Evolutionary conservation across 306 rosid genomes (phyloP).

Genomic region (Gynostemma pentaphyllum): DNA sequence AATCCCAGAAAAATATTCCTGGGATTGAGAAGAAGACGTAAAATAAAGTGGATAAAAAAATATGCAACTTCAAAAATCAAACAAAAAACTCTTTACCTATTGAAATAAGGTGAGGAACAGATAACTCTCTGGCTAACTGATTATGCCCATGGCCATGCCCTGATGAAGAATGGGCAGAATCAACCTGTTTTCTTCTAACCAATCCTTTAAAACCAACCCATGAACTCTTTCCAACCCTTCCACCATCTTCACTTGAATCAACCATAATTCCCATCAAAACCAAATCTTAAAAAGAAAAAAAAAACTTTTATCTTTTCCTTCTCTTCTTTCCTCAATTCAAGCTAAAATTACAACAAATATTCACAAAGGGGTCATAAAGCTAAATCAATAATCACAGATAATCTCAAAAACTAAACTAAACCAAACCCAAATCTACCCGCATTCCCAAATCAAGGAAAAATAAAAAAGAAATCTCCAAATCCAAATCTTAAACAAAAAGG

Average conservation of each 20-base stretch:
- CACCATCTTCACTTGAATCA: slow-evolving; percentile 28
- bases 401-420: neutral
- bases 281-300: too few species aligned
- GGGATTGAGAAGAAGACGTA: neutral
- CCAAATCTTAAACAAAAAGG: neutral
- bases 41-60: neutral
- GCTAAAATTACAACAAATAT: neutral
- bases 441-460: slow-evolving; percentile 7
- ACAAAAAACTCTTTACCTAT: slow-evolving; percentile 34
- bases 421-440: slow-evolving; percentile 7
- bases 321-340: neutral
- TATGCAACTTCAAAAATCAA: neutral
- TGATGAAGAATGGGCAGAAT: slow-evolving; percentile 30
- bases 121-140: slow-evolving; percentile 70
- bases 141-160: slow-evolving; percentile 16
- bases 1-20: neutral
- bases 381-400: neutral
- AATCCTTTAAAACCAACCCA: slow-evolving; percentile 38
- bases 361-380: neutral
- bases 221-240: slow-evolving; percentile 25
- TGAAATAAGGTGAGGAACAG: slow-evolving; percentile 62
- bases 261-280: slow-evolving; percentile 42
- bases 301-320: neutral
- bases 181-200: slow-evolving; percentile 67
- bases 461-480: neutral